These are phyloP conservation scores for Malus hybrid DNA, from an alignment of 331 rosid genomes.

Conservation along the genomic window DNA sequence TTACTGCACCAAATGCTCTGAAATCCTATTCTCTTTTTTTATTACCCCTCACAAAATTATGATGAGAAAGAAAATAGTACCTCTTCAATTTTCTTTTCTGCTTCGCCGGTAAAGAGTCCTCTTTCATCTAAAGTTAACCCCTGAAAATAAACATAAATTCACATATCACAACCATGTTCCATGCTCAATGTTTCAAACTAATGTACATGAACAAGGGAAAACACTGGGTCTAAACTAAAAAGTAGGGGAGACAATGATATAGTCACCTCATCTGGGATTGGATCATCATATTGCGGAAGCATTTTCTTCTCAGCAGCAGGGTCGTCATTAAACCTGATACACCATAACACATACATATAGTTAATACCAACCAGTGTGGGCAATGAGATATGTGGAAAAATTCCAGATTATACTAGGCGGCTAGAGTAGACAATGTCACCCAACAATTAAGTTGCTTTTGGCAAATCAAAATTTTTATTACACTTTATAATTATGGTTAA, in stretches of 20 bases:
- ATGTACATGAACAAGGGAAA: neutral
- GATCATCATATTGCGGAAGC: constrained; percentile 89
- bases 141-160: constrained; percentile 28
- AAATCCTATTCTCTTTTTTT: constrained; percentile 3
- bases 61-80: constrained; percentile 18
- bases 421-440: neutral
- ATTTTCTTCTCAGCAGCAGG: constrained; percentile 66
- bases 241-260: neutral
- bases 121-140: constrained; percentile 73
- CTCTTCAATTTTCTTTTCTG: constrained; percentile 91
- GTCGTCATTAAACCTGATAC: constrained; percentile 81
- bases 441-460: neutral
- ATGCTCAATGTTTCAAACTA: neutral
- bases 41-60: constrained; percentile 1
- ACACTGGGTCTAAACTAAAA: neutral
- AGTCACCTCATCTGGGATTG: constrained; percentile 61
- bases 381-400: neutral
- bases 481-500: neutral
- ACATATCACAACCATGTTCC: neutral
- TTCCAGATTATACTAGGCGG: neutral
- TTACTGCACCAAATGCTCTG: neutral
- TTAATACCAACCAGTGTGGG: neutral
- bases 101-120: constrained; percentile 68
- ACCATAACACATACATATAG: neutral
- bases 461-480: neutral